These are phyloP conservation scores for Ogataea nakhonphanomensis DNA, from an alignment of 805 yeast genomes.

Conservation along the genomic window DNA sequence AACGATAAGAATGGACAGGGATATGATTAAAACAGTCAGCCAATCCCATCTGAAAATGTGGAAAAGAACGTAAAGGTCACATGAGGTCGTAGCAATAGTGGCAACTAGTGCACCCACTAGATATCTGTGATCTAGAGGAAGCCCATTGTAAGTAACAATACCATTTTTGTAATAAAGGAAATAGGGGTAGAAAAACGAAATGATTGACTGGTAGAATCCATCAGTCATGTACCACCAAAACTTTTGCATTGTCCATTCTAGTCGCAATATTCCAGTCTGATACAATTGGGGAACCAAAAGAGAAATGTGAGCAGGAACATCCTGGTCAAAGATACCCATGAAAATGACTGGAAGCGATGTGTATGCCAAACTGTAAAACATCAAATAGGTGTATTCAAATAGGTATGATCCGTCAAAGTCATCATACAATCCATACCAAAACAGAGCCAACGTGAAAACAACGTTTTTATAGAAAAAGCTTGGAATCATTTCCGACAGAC, in stretches of 20 bases:
- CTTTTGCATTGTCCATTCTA: slow-evolving; percentile 67
- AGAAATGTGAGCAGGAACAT: slow-evolving; percentile 67
- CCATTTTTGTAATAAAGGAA: slow-evolving; percentile 43
- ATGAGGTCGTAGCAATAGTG: slow-evolving; percentile 61
- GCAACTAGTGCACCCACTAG: slow-evolving; percentile 69
- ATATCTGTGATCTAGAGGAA: slow-evolving; percentile 66
- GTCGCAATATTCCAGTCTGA: slow-evolving; percentile 65
- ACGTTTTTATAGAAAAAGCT: slow-evolving; percentile 77
- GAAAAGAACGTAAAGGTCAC: slow-evolving; percentile 61
- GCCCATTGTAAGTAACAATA: slow-evolving; percentile 41
- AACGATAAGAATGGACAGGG: slow-evolving; percentile 55
- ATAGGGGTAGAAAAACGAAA: slow-evolving; percentile 74
- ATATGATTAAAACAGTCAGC: slow-evolving; percentile 54
- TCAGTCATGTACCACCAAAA: slow-evolving; percentile 74
- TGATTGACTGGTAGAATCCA: slow-evolving; percentile 71
- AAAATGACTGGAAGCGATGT: slow-evolving; percentile 80
- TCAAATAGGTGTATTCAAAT: slow-evolving; percentile 73
- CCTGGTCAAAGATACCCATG: slow-evolving; percentile 78
- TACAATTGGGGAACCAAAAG: slow-evolving; percentile 72
- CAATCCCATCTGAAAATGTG: slow-evolving; percentile 84
- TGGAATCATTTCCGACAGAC: slow-evolving; percentile 82
- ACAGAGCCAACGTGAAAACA: slow-evolving; percentile 66
- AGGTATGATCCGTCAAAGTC: slow-evolving; percentile 78
- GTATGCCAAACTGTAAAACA: slow-evolving; percentile 79
- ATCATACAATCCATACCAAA: slow-evolving; percentile 76